Conservation (phyloP, 495 filamentous ascomycete species). For the Lichina pygmaea region DNA sequence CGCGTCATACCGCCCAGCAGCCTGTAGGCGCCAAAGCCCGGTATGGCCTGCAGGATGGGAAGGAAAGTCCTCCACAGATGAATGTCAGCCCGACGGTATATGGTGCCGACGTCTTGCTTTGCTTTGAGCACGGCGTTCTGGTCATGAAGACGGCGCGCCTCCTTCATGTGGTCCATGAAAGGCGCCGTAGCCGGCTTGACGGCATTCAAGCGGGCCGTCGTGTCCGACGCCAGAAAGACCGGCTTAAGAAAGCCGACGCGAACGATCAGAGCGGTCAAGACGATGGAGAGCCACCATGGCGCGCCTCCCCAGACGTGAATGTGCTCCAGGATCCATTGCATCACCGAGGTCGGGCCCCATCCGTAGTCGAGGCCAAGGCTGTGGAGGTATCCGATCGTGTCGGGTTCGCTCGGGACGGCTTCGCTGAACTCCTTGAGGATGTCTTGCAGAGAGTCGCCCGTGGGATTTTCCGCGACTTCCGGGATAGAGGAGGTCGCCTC, state of each 20-base stretch:
- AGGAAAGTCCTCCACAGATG: constrained; percentile 22
- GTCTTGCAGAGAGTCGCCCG: not conserved
- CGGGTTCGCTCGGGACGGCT: constrained; percentile 25
- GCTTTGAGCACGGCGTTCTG: constrained; percentile 13
- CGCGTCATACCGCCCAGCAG: constrained; percentile 43
- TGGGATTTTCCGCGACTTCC: not conserved
- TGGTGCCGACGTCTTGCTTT: constrained; percentile 17
- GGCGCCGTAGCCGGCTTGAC: constrained; percentile 20
- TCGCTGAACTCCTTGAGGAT: constrained; percentile 1
- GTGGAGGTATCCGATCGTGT: constrained; percentile 60
- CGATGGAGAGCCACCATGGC: constrained; percentile 63
- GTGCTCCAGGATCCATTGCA: constrained; percentile 57
- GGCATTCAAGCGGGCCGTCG: constrained; percentile 21
- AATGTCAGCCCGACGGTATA: constrained; percentile 27
- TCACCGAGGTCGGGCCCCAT: constrained; percentile 39
- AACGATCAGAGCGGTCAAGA: constrained; percentile 30
- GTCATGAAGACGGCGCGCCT: constrained; percentile 15
- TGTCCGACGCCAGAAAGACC: constrained; percentile 30
- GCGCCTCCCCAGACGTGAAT: constrained; percentile 43
- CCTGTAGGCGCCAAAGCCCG: constrained; percentile 59
- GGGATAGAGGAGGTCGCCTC: not conserved
- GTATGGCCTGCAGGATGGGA: constrained; percentile 35
- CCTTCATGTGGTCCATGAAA: constrained; percentile 23
- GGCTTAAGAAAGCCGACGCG: constrained; percentile 38
- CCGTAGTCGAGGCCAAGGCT: constrained; percentile 66